These are phyloP conservation scores for Paspalum notatum DNA, from an alignment of 176 grass and related monocot species.

Conservation along the genomic window DNA sequence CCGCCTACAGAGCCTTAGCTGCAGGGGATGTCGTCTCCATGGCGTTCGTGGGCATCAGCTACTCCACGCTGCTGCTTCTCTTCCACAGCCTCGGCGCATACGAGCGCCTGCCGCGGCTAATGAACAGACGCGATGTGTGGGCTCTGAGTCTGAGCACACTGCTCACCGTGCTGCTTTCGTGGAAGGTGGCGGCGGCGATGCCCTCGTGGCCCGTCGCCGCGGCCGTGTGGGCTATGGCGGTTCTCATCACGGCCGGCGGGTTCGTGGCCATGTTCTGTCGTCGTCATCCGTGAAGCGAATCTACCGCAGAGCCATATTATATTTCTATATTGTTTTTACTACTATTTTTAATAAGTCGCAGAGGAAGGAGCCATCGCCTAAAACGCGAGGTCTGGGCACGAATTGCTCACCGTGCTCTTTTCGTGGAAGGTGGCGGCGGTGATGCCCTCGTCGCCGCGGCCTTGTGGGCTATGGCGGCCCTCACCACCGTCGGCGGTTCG, in stretches of 20 bases:
- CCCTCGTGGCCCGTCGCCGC: neutral
- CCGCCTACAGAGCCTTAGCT: neutral
- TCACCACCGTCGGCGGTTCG: too few relatives aligned
- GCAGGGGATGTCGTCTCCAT: neutral
- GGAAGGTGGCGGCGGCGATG: neutral
- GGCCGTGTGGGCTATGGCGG: neutral
- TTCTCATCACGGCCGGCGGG: neutral
- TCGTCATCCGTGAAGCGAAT: too few relatives aligned
- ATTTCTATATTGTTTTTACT: too few relatives aligned
- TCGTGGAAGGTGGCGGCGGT: too few relatives aligned
- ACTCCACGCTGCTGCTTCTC: conserved; percentile 17
- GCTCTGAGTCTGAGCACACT: conserved; percentile 4
- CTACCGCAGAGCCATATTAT: too few relatives aligned
- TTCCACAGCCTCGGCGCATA: conserved; percentile 1
- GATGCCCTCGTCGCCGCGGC: too few relatives aligned
- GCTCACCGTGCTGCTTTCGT: conserved; percentile 20
- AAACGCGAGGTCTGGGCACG: too few relatives aligned
- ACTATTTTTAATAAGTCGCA: too few relatives aligned
- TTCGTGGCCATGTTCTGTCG: neutral
- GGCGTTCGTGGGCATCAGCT: neutral
- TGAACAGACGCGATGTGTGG: neutral
- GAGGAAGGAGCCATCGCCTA: too few relatives aligned
- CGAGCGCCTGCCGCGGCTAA: neutral
- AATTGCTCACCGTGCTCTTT: too few relatives aligned
- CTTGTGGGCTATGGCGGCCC: too few relatives aligned